A percentile compares a stretch with the other conserved stretches of the same genome.
Conservation (phyloP, 1,284 basidiomycete species). For the Cronartium quercuum region DNA sequence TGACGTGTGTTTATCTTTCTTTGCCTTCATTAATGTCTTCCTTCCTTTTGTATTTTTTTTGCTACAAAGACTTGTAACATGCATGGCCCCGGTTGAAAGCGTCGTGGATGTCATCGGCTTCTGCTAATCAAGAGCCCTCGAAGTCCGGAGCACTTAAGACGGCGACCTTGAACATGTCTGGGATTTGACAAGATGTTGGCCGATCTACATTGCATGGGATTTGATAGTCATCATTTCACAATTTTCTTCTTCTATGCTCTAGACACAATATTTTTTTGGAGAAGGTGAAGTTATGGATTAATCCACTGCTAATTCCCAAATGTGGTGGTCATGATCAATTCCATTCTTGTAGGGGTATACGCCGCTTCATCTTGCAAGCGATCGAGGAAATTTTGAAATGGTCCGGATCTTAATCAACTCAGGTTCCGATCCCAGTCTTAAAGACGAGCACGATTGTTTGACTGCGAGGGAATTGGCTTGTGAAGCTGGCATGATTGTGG, state of each 20-base stretch:
- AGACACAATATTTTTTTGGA: too few species aligned
- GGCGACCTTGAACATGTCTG: too few species aligned
- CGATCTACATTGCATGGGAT: too few species aligned
- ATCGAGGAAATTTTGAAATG: conserved; percentile 2
- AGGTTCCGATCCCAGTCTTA: conserved; percentile 1
- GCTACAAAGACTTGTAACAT: too few species aligned
- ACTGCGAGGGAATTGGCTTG: conserved; percentile 9
- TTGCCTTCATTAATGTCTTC: background rate
- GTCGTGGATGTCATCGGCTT: too few species aligned
- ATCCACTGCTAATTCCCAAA: background rate
- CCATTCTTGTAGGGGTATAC: conserved; percentile 17
- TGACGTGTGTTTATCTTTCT: background rate
- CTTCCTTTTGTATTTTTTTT: background rate
- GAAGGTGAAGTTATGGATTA: too few species aligned
- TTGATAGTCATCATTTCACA: too few species aligned
- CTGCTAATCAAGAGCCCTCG: too few species aligned
- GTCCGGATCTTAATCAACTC: background rate
- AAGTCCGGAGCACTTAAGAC: too few species aligned
- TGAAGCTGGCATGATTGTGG: conserved; percentile 15
- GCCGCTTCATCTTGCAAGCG: conserved; percentile 19
- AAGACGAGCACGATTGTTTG: conserved; percentile 8
- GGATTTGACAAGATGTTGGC: too few species aligned
- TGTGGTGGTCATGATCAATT: background rate
- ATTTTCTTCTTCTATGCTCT: too few species aligned
- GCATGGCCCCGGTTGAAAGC: too few species aligned